Evolutionary conservation across 768 basidiomycete species (phyloP).

Genomic region (Amanita subjunquillea): DNA sequence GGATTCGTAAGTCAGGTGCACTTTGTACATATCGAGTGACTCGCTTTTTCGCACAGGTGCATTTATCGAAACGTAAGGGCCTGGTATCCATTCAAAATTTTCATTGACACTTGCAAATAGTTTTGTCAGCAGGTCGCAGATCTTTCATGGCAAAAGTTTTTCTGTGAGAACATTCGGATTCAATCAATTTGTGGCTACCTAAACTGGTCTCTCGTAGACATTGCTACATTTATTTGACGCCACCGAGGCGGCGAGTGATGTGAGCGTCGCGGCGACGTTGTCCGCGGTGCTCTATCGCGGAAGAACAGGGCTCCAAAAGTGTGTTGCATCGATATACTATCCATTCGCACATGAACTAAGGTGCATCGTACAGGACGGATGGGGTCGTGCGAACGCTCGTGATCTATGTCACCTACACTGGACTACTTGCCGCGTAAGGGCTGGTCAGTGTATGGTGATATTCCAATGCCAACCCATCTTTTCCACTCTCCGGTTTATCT

Average conservation of each 20-base stretch:
- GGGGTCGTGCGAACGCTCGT: conserved; percentile 37
- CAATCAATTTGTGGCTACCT: neutral
- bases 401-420: conserved; percentile 45
- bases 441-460: neutral
- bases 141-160: too few species aligned
- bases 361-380: conserved; percentile 30
- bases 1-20: conserved; percentile 20
- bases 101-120: too few species aligned
- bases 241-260: conserved; percentile 37
- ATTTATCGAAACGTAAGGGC: too few species aligned
- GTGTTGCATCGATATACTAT: conserved; percentile 10
- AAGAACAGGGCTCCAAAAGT: conserved; percentile 38
- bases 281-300: conserved; percentile 37
- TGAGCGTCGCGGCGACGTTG: conserved; percentile 38
- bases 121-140: too few species aligned
- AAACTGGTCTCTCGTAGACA: conserved; percentile 18
- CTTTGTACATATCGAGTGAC: neutral
- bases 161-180: too few species aligned
- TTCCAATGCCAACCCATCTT: neutral
- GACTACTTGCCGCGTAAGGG: conserved; percentile 32
- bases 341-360: neutral
- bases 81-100: too few species aligned
- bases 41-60: neutral
- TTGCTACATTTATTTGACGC: conserved; percentile 45
- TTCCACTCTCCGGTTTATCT: conserved; percentile 27